phyloP scores from a whole-genome alignment of 2,329 filamentous ascomycete genomes.

The Fulvia fulva region DNA sequence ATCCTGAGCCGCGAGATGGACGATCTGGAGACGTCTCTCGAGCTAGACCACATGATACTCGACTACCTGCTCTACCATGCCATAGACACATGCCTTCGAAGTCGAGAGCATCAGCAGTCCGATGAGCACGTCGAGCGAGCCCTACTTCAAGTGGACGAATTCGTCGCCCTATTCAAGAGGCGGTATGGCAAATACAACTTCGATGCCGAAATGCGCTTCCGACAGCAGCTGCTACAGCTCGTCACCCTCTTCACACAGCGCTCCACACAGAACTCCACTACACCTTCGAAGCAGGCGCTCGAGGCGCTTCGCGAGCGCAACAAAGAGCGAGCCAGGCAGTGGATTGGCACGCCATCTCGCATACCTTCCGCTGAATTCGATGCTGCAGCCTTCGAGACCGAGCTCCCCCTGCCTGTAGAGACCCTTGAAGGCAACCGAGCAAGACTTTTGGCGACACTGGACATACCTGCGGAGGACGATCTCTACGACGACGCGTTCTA shows the following conservation, averaged over 20 bases:
- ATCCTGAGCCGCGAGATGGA: constrained; percentile 20
- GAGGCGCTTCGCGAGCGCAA: constrained; percentile 37
- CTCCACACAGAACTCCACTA: constrained; percentile 36
- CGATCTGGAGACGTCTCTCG: constrained; percentile 35
- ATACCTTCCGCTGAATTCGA: constrained; percentile 20
- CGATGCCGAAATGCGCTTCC: constrained; percentile 43
- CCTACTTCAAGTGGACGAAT: constrained; percentile 35
- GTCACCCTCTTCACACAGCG: constrained; percentile 43
- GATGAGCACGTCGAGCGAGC: constrained; percentile 10
- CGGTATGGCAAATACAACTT: constrained; percentile 35
- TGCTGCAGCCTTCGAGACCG: constrained; percentile 6
- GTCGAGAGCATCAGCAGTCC: constrained; percentile 5
- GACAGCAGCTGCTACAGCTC: constrained; percentile 48
- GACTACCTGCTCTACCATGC: constrained; percentile 53
- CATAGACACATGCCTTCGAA: constrained; percentile 40
- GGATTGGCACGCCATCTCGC: constrained; percentile 27
- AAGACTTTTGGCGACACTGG: constrained; percentile 19
- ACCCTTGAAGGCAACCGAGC: constrained; percentile 25
- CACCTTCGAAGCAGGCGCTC: constrained; percentile 36
- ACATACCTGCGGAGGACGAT: constrained; percentile 24
- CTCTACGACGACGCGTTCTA: constrained; percentile 30
- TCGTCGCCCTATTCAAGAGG: constrained; percentile 42
- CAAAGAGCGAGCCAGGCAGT: not conserved
- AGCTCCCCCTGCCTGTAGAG: constrained; percentile 5
- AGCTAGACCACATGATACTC: constrained; percentile 54